Percentiles rank a stretch among this genome's conserved stretches.
Conservation (phyloP, 495 filamentous ascomycete genomes). For the Penicillium canariense region DNA sequence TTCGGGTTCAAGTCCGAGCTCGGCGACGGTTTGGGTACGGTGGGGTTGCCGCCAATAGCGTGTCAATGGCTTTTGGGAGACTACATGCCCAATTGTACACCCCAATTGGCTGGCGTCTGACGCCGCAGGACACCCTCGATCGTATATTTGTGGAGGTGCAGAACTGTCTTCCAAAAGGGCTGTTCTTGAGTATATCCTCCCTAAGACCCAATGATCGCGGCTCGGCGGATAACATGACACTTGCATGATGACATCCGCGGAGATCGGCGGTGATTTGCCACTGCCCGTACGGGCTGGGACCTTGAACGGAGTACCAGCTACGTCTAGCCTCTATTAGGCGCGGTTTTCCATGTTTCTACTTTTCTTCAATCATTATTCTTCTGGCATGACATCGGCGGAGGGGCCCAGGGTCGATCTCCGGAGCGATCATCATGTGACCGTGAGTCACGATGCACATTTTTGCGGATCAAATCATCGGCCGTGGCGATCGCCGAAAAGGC, state of each 20-base stretch:
- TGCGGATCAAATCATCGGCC: neutral
- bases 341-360: neutral
- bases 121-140: neutral
- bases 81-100: too few relatives aligned
- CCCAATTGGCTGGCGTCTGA: neutral
- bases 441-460: constrained; percentile 9
- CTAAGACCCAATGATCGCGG: neutral
- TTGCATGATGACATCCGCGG: constrained; percentile 13
- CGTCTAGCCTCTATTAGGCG: too few relatives aligned
- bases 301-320: too few relatives aligned
- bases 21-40: neutral
- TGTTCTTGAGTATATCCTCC: neutral
- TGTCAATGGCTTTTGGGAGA: neutral
- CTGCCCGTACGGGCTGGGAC: neutral
- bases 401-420: neutral
- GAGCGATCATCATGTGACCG: constrained; percentile 7
- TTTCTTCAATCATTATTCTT: neutral
- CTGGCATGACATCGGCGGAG: neutral
- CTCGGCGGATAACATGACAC: neutral
- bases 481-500: neutral
- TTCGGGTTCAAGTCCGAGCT: neutral
- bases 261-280: constrained; percentile 12
- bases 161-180: neutral
- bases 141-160: neutral
- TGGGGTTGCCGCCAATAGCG: neutral